Evolutionary conservation across 1,139 yeast genomes (phyloP), one percentile per base, ranked within the genome.

Genomic region (Magnusiomyces fungicola): DNA sequence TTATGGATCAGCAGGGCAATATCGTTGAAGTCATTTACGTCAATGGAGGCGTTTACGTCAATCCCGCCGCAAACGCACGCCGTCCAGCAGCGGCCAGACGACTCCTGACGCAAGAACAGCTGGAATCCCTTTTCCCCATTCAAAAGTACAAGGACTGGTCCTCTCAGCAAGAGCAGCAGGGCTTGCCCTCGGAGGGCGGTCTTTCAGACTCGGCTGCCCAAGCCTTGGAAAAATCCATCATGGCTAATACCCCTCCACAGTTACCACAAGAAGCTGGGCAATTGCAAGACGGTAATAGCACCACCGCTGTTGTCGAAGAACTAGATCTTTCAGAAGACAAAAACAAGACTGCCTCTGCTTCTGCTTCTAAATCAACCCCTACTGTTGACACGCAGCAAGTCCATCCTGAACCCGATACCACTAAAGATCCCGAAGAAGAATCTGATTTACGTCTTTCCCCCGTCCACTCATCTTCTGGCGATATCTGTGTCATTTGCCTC

Each of bases 401-500:
- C n/a, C n/a, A n/a, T n/a, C n/a, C n/a, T n/a, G n/a, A 34, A 19
- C 38, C 18, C n/a, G 34, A 7, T 7, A 32, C n/a, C 16, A 32
- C 34, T 32, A 6, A 6, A 4, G 34, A 32, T 32, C n/a, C 34
- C 16, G 34, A 32, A n/a, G n/a, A n/a, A n/a, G n/a, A n/a, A n/a
- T n/a, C n/a, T 14, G 34, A 5, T 14, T 4, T 32, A 5, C n/a
- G 34, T 32, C 14, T 34, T 18, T 3, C 4, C 6, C 38, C 38
- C 21, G 23, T 34, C 23, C 23, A 34, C 6, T 34, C 38, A 12
- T 5, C 5, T 5, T 29, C 40, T 33, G 81, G 87, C 0, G 94
- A 89, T 10, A 64, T 76, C 3, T 86, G 95, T 70, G 89, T 92
- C 12, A 82, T 86, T 54, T 86, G 95, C 64, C 71, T 86, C 45